phyloP scores from a whole-genome alignment of 129 eudicot genomes.

The Dittrichia graveolens region DNA sequence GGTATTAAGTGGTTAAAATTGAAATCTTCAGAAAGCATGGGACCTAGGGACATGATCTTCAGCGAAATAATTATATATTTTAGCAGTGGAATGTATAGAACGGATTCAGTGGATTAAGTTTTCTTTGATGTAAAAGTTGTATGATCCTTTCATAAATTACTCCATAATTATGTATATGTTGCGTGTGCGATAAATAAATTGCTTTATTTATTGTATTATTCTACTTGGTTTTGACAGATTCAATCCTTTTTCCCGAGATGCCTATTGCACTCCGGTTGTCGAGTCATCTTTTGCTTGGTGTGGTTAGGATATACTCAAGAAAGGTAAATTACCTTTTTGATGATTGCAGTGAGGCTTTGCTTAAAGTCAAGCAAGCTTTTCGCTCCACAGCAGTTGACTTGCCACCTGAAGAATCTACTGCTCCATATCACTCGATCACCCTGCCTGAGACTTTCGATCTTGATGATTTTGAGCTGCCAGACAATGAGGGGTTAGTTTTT shows the following conservation, averaged over 20 bases:
- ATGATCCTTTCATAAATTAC: background rate
- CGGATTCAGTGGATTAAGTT: background rate
- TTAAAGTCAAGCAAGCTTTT: slow-evolving; percentile 93
- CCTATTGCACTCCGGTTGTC: slow-evolving; percentile 97
- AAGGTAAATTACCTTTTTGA: slow-evolving; percentile 93
- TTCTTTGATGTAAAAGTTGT: background rate
- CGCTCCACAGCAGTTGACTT: slow-evolving; percentile 93
- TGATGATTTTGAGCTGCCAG: slow-evolving; percentile 98
- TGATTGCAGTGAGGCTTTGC: slow-evolving; percentile 97
- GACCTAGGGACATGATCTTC: background rate
- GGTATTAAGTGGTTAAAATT: too few species aligned
- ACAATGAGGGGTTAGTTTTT: slow-evolving; percentile 80
- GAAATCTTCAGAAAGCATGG: too few species aligned
- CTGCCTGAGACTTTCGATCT: slow-evolving; percentile 96
- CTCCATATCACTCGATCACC: slow-evolving; percentile 94
- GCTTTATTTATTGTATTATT: slow-evolving; percentile 7
- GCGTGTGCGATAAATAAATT: background rate
- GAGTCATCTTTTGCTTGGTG: slow-evolving; percentile 98
- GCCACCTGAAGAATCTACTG: slow-evolving; percentile 95
- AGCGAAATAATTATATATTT: background rate
- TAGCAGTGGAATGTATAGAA: slow-evolving; percentile 1
- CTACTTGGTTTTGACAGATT: slow-evolving; percentile 56
- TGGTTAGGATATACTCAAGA: slow-evolving; percentile 90
- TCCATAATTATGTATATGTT: background rate
- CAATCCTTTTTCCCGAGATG: slow-evolving; percentile 88